A percentile compares a stretch with the other conserved stretches of the same genome.
Evolutionary conservation across 345 rosid species (phyloP).

Genomic region (Linum tenue): DNA sequence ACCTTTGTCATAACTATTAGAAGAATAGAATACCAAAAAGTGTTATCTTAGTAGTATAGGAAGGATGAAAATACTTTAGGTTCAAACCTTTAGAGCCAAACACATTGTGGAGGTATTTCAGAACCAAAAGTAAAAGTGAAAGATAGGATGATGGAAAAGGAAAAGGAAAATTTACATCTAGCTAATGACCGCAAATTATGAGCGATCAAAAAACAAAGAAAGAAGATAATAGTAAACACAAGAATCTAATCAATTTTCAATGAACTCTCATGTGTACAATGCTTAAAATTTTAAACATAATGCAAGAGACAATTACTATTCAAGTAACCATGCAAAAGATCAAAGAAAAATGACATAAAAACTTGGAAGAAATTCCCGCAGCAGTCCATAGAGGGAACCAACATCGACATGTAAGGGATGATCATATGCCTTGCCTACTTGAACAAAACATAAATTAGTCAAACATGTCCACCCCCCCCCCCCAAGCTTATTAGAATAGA

Average conservation of each 20-base stretch:
- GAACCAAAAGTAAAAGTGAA: too few species aligned
- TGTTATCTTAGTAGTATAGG: too few species aligned
- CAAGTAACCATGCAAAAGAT: background rate
- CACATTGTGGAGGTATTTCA: too few species aligned
- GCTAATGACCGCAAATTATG: background rate
- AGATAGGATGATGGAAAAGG: too few species aligned
- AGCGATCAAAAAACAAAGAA: background rate
- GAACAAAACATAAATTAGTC: constrained; percentile 16
- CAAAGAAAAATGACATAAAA: too few species aligned
- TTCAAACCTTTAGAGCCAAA: too few species aligned
- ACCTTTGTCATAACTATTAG: constrained; percentile 79
- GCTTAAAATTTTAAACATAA: too few species aligned
- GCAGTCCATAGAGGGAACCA: constrained; percentile 87
- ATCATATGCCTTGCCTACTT: constrained; percentile 95
- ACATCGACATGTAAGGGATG: constrained; percentile 97
- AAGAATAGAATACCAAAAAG: background rate
- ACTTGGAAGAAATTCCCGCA: constrained; percentile 43
- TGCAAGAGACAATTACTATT: background rate
- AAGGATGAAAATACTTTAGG: too few species aligned
- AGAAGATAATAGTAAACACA: background rate
- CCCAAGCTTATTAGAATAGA: background rate
- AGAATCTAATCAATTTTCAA: too few species aligned
- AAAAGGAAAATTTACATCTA: too few species aligned
- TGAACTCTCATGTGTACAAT: too few species aligned
- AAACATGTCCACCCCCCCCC: constrained; percentile 10